Evolutionary conservation across 2,329 filamentous ascomycete genomes (phyloP).

Genomic region (Fusarium lyarnte): DNA sequence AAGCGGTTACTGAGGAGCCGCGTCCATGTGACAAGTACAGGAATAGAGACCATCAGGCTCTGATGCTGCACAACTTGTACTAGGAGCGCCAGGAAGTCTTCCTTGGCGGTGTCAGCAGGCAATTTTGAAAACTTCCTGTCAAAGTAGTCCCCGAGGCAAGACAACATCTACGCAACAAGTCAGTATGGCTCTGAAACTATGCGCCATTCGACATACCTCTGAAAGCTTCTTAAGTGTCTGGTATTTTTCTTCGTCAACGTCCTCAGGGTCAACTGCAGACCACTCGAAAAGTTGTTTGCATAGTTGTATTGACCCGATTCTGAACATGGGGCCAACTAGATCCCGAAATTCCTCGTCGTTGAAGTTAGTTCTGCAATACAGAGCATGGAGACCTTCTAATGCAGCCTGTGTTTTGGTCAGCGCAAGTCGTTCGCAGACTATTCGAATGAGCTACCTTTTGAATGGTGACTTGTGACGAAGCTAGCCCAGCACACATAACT

Average conservation of each 20-base stretch:
- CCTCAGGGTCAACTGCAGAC: constrained; percentile 80
- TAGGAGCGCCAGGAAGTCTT: constrained; percentile 81
- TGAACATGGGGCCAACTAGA: constrained; percentile 83
- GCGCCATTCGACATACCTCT: constrained; percentile 67
- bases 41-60: constrained; percentile 93
- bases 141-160: constrained; percentile 84
- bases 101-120: constrained; percentile 70
- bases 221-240: constrained; percentile 92
- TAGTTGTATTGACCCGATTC: constrained; percentile 73
- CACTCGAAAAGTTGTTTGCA: constrained; percentile 80
- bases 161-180: constrained; percentile 71
- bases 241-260: constrained; percentile 92
- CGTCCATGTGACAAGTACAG: constrained; percentile 89
- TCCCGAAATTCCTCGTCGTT: constrained; percentile 80
- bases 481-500: constrained; percentile 76
- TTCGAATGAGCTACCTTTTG: constrained; percentile 67
- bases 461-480: constrained; percentile 74
- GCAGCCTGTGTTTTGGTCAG: constrained; percentile 66
- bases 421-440: neutral
- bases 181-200: neutral
- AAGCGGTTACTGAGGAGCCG: constrained; percentile 77
- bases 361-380: constrained; percentile 80
- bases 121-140: constrained; percentile 78
- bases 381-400: constrained; percentile 82
- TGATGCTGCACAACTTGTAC: constrained; percentile 82